Conservation (phyloP, 305 asterid species). For the Plantago lanceolata region DNA sequence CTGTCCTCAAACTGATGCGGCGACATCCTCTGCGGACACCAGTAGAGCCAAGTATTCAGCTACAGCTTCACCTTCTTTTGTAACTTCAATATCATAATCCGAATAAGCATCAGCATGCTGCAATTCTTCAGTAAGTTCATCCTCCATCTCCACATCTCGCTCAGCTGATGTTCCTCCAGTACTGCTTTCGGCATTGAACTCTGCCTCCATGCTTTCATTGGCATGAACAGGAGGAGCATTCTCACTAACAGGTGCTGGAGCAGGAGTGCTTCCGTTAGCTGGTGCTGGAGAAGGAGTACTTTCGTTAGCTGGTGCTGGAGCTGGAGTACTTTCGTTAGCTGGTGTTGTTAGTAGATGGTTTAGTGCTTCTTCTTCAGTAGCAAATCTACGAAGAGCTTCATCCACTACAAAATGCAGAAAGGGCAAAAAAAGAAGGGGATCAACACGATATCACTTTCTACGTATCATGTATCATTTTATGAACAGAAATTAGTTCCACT, state of each 20-base stretch:
- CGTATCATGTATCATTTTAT: no score
- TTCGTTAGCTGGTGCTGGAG: neutral
- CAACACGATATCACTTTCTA: no score
- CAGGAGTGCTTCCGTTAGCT: constrained; percentile 3
- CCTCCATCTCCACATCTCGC: constrained; percentile 81
- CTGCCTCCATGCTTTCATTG: constrained; percentile 21
- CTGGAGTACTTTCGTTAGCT: constrained; percentile 21
- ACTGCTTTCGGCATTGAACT: constrained; percentile 27
- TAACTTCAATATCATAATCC: constrained; percentile 74
- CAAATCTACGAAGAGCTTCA: constrained; percentile 46
- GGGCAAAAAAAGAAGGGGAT: neutral
- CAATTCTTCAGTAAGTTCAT: constrained; percentile 62
- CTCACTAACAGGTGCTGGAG: constrained; percentile 7
- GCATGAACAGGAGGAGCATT: constrained; percentile 9
- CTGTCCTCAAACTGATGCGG: neutral
- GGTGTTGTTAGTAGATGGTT: constrained; percentile 38
- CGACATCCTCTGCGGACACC: constrained; percentile 27
- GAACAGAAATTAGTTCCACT: constrained; percentile 3
- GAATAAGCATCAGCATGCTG: constrained; percentile 65
- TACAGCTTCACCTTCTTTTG: constrained; percentile 86
- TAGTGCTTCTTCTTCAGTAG: constrained; percentile 47
- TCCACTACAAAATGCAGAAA: constrained; percentile 38
- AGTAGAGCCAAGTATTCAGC: constrained; percentile 63
- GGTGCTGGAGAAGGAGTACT: constrained; percentile 8
- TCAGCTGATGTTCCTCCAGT: constrained; percentile 34